Evolutionary conservation across 179 eudicot species (phyloP), one percentile per base, ranked within the genome.

Genomic region (Drosera spatulata): DNA sequence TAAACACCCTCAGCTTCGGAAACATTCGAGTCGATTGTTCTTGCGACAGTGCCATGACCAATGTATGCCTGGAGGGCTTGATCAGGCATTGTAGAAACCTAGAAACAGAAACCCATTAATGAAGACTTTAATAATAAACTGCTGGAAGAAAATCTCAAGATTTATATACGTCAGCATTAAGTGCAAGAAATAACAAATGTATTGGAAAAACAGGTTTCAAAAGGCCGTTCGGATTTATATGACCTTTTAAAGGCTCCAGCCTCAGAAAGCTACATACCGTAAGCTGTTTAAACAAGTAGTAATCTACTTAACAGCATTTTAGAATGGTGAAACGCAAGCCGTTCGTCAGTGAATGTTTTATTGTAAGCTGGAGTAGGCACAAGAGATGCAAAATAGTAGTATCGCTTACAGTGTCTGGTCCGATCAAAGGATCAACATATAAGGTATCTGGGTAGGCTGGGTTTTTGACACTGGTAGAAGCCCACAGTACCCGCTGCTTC

Each of bases 61-160:
- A 83, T 63, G 59, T 83, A 91, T 62, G 98, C 98, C 77, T 70
- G 78, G 40, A 91, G 95, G 61, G 98, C 98, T 68, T 85, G 91
- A 72, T 91, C 98, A 6, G 98, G 98, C 98, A 91, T 91, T 58
- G 98, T 91, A 60, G 98, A 91, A 52, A 91, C 97, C 98, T 91
- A 69, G 56, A 67, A 43, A 37, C 56, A 39, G 43, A 15, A 15
- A 1, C 3, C 22, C 47, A 52, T 22, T 1, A 47, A 45, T 43
- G 7, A 45, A 13, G 44, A 38, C 42, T 44, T 1, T 38, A 5
- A n/a, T n/a, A 7, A 63, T 41, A 13, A 39, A 9, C 55, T 13
- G 0, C 3, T 37, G 11, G 41, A 9, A 40, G 7, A 14, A 10
- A 41, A 48, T 4, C 33, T 33, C 9, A 46, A 14, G 43, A 8